phyloP scores from a whole-genome alignment of 257 asterid species.

The Nicotiana sylvestris region DNA sequence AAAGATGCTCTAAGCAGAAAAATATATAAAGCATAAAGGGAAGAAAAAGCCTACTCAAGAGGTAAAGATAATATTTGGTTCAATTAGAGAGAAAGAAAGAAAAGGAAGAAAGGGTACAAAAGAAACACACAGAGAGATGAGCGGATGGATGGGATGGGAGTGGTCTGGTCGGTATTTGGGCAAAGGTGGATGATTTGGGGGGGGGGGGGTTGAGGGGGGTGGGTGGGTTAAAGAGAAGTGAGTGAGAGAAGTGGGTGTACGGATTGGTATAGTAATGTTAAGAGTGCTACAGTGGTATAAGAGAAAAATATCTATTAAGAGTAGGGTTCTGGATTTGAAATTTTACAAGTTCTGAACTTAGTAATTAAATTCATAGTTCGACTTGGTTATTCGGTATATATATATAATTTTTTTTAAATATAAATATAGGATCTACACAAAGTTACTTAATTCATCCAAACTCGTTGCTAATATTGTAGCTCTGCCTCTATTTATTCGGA shows the following conservation, averaged over 20 bases:
- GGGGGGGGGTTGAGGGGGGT: background rate
- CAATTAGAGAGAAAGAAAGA: background rate
- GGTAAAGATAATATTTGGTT: slow-evolving; percentile 8
- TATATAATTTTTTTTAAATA: too few species aligned
- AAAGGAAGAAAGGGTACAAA: too few species aligned
- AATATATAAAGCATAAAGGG: slow-evolving; percentile 14
- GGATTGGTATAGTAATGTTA: background rate
- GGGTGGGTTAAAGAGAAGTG: background rate
- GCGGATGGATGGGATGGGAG: background rate
- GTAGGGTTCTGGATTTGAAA: too few species aligned
- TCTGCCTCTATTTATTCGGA: too few species aligned
- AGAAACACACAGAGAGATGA: slow-evolving; percentile 5
- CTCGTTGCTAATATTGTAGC: too few species aligned
- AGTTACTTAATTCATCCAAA: too few species aligned
- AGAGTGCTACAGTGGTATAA: background rate
- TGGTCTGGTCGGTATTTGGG: background rate
- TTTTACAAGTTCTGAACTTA: too few species aligned
- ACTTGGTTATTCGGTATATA: too few species aligned
- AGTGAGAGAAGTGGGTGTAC: background rate
- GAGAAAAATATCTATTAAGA: background rate
- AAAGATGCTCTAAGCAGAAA: background rate
- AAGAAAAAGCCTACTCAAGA: slow-evolving; percentile 12
- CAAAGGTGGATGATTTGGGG: background rate
- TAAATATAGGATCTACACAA: too few species aligned
- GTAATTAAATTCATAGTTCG: too few species aligned